phyloP scores from a whole-genome alignment of 345 rosid species.

The Citrus sinensis region DNA sequence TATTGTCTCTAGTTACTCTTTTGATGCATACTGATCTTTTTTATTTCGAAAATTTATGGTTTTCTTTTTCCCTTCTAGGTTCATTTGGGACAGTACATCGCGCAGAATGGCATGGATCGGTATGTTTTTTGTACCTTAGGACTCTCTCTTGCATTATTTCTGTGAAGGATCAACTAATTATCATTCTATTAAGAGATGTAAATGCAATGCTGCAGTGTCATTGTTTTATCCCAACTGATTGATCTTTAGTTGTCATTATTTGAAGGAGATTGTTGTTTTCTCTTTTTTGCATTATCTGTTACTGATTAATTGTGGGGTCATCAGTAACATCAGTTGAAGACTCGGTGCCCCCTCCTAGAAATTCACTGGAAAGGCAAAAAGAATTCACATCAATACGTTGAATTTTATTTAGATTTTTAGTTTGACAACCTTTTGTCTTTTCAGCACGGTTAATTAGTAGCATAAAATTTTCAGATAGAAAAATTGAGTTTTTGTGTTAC shows the following conservation, averaged over 20 bases:
- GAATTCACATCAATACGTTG: not conserved
- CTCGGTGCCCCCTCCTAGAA: not conserved
- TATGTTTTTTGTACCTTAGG: conserved; percentile 31
- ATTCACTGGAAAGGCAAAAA: not conserved
- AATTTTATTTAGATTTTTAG: not conserved
- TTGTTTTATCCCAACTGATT: not conserved
- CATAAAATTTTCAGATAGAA: too few relatives aligned
- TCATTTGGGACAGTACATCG: conserved; percentile 98
- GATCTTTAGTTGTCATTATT: not conserved
- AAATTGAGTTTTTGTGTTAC: not conserved
- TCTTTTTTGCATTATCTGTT: not conserved
- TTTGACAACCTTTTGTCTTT: not conserved
- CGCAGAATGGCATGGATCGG: conserved; percentile 99
- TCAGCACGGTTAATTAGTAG: not conserved
- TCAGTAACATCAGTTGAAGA: not conserved
- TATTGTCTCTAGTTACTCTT: not conserved
- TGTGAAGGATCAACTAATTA: not conserved
- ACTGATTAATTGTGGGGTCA: not conserved
- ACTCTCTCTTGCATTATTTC: not conserved
- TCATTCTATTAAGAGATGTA: not conserved
- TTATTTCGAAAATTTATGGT: not conserved
- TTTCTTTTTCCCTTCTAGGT: conserved; percentile 40
- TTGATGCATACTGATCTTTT: not conserved
- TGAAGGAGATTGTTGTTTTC: not conserved
- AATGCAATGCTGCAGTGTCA: not conserved